Conservation (phyloP, 805 yeast genomes). For the Metschnikowia orientalis region DNA sequence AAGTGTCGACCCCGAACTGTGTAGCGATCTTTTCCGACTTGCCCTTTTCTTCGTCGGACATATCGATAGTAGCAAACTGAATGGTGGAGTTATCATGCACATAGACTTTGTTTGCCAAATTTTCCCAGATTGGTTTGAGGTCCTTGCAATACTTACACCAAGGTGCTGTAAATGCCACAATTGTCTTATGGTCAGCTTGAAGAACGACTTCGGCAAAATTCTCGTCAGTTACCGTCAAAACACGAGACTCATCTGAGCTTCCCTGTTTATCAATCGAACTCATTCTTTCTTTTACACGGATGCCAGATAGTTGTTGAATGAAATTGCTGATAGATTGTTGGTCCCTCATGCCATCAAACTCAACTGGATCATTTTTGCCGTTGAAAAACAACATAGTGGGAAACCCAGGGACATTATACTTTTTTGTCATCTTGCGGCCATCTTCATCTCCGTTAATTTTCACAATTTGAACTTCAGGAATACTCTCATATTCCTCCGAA, state of each 20-base stretch:
- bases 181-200: constrained; percentile 22
- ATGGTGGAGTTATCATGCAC: constrained; percentile 36
- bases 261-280: constrained; percentile 10
- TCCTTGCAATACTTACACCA: constrained; percentile 59
- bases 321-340: constrained; percentile 50
- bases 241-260: constrained; percentile 5
- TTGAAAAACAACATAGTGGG: constrained; percentile 64
- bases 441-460: constrained; percentile 58
- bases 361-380: constrained; percentile 47
- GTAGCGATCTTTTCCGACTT: constrained; percentile 13
- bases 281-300: constrained; percentile 14
- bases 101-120: constrained; percentile 46
- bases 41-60: constrained; percentile 10
- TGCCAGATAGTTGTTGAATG: constrained; percentile 36
- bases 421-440: constrained; percentile 45
- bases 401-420: constrained; percentile 54
- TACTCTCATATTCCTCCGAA: constrained; percentile 26
- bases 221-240: constrained; percentile 10
- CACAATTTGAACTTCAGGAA: constrained; percentile 43
- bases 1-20: constrained; percentile 38
- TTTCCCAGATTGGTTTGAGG: constrained; percentile 47
- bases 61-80: constrained; percentile 33
- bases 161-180: constrained; percentile 55
- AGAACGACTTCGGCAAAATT: constrained; percentile 42
- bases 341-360: constrained; percentile 53